Evolutionary conservation across 2,329 filamentous ascomycete species (phyloP).

Genomic region (Fusarium pilosicola): DNA sequence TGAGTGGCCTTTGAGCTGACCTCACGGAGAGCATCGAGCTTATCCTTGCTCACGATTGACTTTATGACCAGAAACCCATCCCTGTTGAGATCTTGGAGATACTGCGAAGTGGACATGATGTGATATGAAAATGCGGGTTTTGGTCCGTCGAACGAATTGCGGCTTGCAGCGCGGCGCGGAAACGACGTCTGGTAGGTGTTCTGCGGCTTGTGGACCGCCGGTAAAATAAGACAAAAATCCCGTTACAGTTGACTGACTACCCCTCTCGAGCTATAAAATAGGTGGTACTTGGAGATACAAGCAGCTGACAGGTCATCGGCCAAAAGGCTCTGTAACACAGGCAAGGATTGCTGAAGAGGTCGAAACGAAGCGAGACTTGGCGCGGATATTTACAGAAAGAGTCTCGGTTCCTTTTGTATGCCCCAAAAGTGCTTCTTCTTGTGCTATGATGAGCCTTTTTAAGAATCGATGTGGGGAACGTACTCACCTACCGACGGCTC

Average conservation of each 20-base stretch:
- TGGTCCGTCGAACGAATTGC: conserved; percentile 2
- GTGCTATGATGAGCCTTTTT: conserved; percentile 21
- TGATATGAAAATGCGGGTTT: conserved; percentile 14
- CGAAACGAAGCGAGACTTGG: conserved; percentile 10
- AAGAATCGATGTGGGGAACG: conserved; percentile 38
- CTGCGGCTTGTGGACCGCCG: conserved; percentile 21
- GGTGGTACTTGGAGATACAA: not conserved
- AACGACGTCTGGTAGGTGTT: not conserved
- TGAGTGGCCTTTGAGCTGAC: conserved; percentile 67
- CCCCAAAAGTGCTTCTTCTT: conserved; percentile 1
- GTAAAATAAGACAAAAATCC: conserved; percentile 29
- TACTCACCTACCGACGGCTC: not conserved
- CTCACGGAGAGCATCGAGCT: conserved; percentile 68
- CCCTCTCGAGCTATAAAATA: conserved; percentile 1
- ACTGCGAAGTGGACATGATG: conserved; percentile 35
- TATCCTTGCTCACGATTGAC: conserved; percentile 65
- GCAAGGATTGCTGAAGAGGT: conserved; percentile 20
- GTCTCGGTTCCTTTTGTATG: conserved; percentile 3
- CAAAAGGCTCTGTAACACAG: conserved; percentile 18
- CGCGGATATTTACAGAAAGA: conserved; percentile 11
- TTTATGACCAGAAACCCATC: conserved; percentile 83
- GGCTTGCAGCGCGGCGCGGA: conserved; percentile 2
- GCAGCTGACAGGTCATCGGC: conserved; percentile 17
- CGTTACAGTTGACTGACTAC: not conserved
- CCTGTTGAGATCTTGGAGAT: conserved; percentile 64